Evolutionary conservation across 805 yeast species (phyloP).

Genomic region (Candida quercuum): DNA sequence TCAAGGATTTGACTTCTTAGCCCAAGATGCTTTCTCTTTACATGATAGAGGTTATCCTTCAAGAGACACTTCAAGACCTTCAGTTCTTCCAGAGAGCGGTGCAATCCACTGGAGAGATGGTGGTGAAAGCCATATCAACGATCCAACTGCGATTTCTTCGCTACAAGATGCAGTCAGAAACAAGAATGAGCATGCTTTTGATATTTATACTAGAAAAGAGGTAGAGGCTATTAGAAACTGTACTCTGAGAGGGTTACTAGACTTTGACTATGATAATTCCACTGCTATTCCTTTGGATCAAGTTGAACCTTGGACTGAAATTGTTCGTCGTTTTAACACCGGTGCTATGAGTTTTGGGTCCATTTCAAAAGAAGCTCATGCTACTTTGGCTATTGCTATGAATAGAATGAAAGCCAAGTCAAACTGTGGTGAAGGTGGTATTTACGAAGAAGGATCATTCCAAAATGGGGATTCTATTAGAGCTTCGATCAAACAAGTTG

Average conservation of each 20-base stretch:
- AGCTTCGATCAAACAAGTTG: slow-evolving; percentile 97
- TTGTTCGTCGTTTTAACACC: slow-evolving; percentile 94
- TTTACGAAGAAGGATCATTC: slow-evolving; percentile 68
- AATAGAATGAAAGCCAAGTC: slow-evolving; percentile 96
- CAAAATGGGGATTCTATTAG: slow-evolving; percentile 97
- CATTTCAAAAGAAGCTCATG: slow-evolving; percentile 96
- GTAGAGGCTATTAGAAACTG: slow-evolving; percentile 88
- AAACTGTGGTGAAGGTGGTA: slow-evolving; percentile 98
- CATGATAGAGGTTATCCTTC: slow-evolving; percentile 91
- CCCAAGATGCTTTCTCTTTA: slow-evolving; percentile 92
- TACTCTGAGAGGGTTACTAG: slow-evolving; percentile 90
- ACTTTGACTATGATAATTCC: slow-evolving; percentile 73
- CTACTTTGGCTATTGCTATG: slow-evolving; percentile 97
- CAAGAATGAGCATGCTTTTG: slow-evolving; percentile 91
- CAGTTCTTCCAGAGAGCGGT: slow-evolving; percentile 83
- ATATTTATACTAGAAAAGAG: slow-evolving; percentile 83
- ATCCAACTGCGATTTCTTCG: slow-evolving; percentile 90
- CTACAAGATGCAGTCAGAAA: slow-evolving; percentile 98
- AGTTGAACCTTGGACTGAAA: slow-evolving; percentile 99
- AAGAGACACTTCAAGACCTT: slow-evolving; percentile 64
- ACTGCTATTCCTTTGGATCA: slow-evolving; percentile 88
- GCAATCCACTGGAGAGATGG: slow-evolving; percentile 99
- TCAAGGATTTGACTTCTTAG: slow-evolving; percentile 90
- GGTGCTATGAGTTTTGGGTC: slow-evolving; percentile 99
- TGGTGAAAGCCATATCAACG: slow-evolving; percentile 92